Evolutionary conservation across 495 filamentous ascomycete genomes (phyloP), one percentile per base, ranked within the genome.

Genomic region (Xylaria sp.): DNA sequence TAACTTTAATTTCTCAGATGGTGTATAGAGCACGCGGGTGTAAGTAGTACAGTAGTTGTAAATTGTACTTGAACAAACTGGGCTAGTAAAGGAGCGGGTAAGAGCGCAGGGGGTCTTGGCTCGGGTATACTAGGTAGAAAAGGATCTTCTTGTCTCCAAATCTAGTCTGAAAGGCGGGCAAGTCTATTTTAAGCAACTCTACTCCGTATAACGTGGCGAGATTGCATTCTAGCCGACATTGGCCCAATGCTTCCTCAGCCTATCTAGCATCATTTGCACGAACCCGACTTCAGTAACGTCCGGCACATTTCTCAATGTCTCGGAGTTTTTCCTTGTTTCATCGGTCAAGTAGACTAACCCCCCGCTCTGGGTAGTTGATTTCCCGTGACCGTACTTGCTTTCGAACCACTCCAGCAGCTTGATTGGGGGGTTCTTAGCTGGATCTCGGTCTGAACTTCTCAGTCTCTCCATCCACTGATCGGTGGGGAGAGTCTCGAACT

Each of bases 401-500:
- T 78, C 68, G 70, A 83, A 91, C 79, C 88, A 90, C 12, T 82
- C 84, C n/a, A 87, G 76, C 59, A 91, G 76, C 72, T 91, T 90
- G 46, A 89, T 84, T 5, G 88, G 84, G 1, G 90, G 88, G 67
- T 91, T 91, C 55, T 81, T 81, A 53, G 81, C 80, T 0, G 87
- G 85, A 65, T 86, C 82, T 5, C 72, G 75, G 14, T 89, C 78
- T 2, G 77, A 77, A 19, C 61, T 61, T 5, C 74, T 77, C 19
- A 91, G 75, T 61, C 77, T 79, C 33, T 80, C 43, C 7, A 90
- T 61, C 89, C 89, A 91, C 43, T 83, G 76, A 12, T 76, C 70
- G 35, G 83, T 82, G 0, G 81, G 66, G 0, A 90, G 79, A 0
- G 73, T 76, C 9, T 86, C 81, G 70, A 90, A 89, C 5, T 79